A percentile compares a stretch with the other conserved stretches of the same genome.
phyloP scores from a whole-genome alignment of 2,329 filamentous ascomycete genomes.

The Cercospora zeae-maydis region DNA sequence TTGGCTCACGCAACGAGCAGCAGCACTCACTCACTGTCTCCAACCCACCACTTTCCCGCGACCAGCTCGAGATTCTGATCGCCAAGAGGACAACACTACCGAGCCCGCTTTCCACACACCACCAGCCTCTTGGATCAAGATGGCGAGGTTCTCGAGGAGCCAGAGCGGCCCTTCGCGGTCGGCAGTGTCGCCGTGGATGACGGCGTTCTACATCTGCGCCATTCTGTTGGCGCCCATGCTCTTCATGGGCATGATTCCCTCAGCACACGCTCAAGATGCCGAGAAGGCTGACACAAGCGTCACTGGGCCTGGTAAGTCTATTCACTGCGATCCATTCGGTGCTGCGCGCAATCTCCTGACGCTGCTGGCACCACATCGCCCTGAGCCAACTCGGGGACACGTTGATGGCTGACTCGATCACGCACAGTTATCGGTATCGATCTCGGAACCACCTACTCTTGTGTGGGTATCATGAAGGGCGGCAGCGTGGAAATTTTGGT shows the following conservation, averaged over 20 bases:
- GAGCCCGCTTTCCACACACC: conserved; percentile 11
- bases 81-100: conserved; percentile 5
- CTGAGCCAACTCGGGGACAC: neutral
- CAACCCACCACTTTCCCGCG: neutral
- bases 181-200: conserved; percentile 58
- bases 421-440: conserved; percentile 82
- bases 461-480: conserved; percentile 93
- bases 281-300: conserved; percentile 71
- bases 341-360: neutral
- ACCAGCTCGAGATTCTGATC: neutral
- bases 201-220: conserved; percentile 86
- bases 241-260: conserved; percentile 62
- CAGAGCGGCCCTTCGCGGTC: conserved; percentile 29
- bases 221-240: conserved; percentile 81
- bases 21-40: neutral
- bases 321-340: neutral
- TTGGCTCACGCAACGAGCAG: neutral
- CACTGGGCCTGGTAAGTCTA: conserved; percentile 59
- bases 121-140: conserved; percentile 31
- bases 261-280: conserved; percentile 63
- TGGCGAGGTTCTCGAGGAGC: conserved; percentile 37
- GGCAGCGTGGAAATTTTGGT: conserved; percentile 93
- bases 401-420: neutral
- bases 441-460: conserved; percentile 82
- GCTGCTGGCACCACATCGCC: neutral